Evolutionary conservation across 2,329 filamentous ascomycete genomes (phyloP), one percentile per base, ranked within the genome.

Genomic region (Ophiostoma quercus): DNA sequence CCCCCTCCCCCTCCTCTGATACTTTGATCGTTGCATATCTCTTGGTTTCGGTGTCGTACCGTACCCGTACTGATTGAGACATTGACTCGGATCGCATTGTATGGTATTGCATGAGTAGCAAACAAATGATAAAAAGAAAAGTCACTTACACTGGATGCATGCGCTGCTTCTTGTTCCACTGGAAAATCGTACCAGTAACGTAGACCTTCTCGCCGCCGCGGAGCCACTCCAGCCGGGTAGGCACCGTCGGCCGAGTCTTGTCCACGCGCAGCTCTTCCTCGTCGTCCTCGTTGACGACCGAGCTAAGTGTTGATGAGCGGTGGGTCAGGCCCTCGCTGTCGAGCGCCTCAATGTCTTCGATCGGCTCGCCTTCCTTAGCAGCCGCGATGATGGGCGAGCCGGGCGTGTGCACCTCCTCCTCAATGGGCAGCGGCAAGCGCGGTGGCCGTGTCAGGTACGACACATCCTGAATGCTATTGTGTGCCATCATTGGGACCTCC

Each of bases 121-220:
- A 47, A 47, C 5, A 57, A 57, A 57, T 25, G 1, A n/a, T 9
- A 11, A 12, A 57, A 22, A 12, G n/a, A n/a, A 22, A 7, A 25
- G n/a, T 8, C 19, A 88, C 90, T 87, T 86, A 96, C 93, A 92
- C 90, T 79, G 87, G 89, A 79, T 93, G 88, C 77, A 99, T 83
- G 75, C 91, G 88, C 78, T 94, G 96, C 81, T 98, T 98, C 78
- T 91, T 90, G 80, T 96, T 93, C 95, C 95, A 99, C 78, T 94
- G 92, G 75, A 96, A 96, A 77, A 98, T 97, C 25, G 95, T 98
- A 74, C 94, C 94, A 0, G 95, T 99, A 65, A 99, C 93, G 78
- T 97, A 99, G 73, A 98, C 88, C 79, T 94, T 96, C 71, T 96
- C 91, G 71, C 92, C 94, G 68, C 88, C 88, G 9, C 87, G 86